Base-by-base conservation (phyloP, 2,329 filamentous ascomycete species). In the Scedosporium apiospermum region DNA sequence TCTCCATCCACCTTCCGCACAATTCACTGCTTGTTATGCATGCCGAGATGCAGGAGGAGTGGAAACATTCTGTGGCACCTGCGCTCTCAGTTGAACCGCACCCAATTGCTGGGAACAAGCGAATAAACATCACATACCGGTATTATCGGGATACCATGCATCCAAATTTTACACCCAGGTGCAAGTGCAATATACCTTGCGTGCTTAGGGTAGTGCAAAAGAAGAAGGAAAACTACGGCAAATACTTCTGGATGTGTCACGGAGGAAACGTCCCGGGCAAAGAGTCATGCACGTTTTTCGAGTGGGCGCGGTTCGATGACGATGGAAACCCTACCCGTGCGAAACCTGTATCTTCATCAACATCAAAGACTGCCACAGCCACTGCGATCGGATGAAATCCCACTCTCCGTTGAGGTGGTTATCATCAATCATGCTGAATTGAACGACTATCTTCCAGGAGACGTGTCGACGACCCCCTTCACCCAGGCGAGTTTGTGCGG, bases 21-120 rank as follows among this genome's bases (percentile, higher is more conserved):
- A 98, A 98, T 73, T 96, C 91, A 0, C 82, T 98, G 0, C 81
- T 99, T 0, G 81, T 98, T 9, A 98, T 99, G 95, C 93, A 98
- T 70, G 93, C 93, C 0, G 91, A 96, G 71, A 98, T 96, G 91
- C 93, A 98, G 71, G 93, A 98, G 71, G 88, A 90, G 71, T 98
- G 92, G 92, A 98, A 97, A 73, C 95, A 99, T 73, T 84, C 85
- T 67, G 89, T 99, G 53, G 80, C 86, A 0, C 89, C 92, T 0
- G 87, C 89, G 0, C 80, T 82, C 58, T 85, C 87, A 3, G 89
- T 98, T 64, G 88, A 92, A 65, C 91, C 91, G 1, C 95, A 99
- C 72, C 91, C 93, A 0, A 72, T 96, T 1, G 83, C 93, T 0
- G 88, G 88, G 0, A 92, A 87, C 68, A 87, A 85, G 66, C 83